Base-by-base conservation (phyloP, 208 protist species). In the Porcisia deanei region DNA sequence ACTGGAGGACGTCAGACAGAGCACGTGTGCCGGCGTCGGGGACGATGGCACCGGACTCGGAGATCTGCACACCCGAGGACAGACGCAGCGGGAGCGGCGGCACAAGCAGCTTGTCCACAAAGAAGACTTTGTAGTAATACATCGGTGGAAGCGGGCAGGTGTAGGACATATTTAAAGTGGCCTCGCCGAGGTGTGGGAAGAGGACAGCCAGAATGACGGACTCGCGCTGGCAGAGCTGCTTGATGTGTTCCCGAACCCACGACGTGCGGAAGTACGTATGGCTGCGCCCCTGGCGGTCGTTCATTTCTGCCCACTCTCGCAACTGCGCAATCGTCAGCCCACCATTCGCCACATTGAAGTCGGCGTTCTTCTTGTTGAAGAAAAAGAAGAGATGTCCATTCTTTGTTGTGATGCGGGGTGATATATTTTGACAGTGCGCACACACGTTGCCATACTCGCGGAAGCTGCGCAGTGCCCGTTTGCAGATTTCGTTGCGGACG, bases 341-440 rank as follows among this genome's bases (percentile, higher is more conserved):
- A 12, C 83, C 88, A 63, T 84, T 80, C 1, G 80, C 75, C 30
- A 95, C 76, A 71, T 95, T 95, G 52, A 89, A 75, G 52, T 88
- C 77, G 1, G 80, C 75, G 74, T 85, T 90, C 71, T 79, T 86
- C 73, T 91, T 86, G 55, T 79, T 92, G 76, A 94, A 95, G 71
- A 81, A 91, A 80, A 96, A 96, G 82, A 94, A 97, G 70, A 97
- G 86, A 45, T 96, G 91, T 7, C 88, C 87, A 78, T 91, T 86
- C 71, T 93, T 89, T 18, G 84, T 90, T 9, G 85, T 91, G 73
- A 95, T 88, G 76, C 85, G 80, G 3, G 93, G 93, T 6, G 91
- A 96, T 55, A 93, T 86, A 60, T 72, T 82, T 39, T 84, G 78
- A 79, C 93, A 97, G 86, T 95, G 91, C 39, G 87, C 76, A 78